Percentiles rank a stretch among this genome's conserved stretches.
These are phyloP conservation scores for Arachis monticola DNA, from an alignment of 331 rosid species.

Conservation along the genomic window DNA sequence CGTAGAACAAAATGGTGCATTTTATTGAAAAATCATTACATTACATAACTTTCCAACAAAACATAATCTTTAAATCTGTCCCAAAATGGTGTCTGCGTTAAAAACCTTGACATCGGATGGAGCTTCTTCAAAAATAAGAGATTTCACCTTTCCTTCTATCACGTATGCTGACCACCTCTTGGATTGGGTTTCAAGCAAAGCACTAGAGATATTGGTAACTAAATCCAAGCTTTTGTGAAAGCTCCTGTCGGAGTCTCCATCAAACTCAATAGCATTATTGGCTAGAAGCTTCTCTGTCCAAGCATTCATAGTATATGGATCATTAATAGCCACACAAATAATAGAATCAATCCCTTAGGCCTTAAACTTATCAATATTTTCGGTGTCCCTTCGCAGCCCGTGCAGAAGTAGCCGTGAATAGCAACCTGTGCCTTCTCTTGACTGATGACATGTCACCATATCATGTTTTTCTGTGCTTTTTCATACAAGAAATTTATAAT, in stretches of 20 bases:
- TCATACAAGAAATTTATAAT: too few relatives aligned
- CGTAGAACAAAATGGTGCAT: background rate
- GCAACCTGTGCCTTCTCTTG: too few relatives aligned
- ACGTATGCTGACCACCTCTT: constrained; percentile 96
- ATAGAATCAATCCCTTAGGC: constrained; percentile 86
- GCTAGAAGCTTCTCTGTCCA: constrained; percentile 92
- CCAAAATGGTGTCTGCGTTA: constrained; percentile 80
- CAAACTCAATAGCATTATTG: constrained; percentile 77
- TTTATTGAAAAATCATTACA: constrained; percentile 24
- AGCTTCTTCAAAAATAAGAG: constrained; percentile 81
- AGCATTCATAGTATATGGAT: constrained; percentile 74
- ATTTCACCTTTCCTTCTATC: constrained; percentile 79
- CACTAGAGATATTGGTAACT: constrained; percentile 80
- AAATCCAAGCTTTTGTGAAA: constrained; percentile 90
- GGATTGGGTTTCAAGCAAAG: constrained; percentile 89
- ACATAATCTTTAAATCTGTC: constrained; percentile 61
- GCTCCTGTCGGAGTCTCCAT: constrained; percentile 92
- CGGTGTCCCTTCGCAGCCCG: background rate
- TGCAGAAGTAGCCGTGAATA: too few relatives aligned
- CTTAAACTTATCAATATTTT: constrained; percentile 74
- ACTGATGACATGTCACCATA: too few relatives aligned
- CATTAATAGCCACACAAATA: constrained; percentile 86
- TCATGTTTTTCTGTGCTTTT: too few relatives aligned
- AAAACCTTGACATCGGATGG: constrained; percentile 97
- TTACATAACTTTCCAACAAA: constrained; percentile 11